phyloP scores from a whole-genome alignment of 2,329 filamentous ascomycete species.

The Ophiostoma sp. region DNA sequence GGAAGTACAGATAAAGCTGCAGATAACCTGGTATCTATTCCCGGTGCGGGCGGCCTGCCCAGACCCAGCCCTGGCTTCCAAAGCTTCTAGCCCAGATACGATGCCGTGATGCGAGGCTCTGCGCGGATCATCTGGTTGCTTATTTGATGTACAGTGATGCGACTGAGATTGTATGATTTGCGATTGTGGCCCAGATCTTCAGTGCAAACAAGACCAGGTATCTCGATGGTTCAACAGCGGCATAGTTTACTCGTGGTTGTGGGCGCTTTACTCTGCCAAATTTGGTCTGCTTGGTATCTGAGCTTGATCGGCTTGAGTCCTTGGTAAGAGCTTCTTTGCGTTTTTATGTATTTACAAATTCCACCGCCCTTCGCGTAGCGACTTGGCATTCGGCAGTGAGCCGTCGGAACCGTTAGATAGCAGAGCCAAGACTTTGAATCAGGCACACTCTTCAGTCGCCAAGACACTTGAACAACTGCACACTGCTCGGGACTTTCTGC shows the following conservation, averaged over 20 bases:
- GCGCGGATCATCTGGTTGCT: slow-evolving; percentile 10
- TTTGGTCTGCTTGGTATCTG: too few relatives aligned
- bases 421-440: background rate
- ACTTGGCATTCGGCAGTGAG: slow-evolving; percentile 8
- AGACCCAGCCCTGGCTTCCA: slow-evolving; percentile 5
- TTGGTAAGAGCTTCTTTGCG: too few relatives aligned
- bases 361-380: too few relatives aligned
- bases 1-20: background rate
- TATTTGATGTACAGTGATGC: background rate
- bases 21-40: background rate
- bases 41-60: slow-evolving; percentile 1
- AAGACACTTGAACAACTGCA: background rate
- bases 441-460: background rate
- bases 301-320: too few relatives aligned
- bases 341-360: too few relatives aligned
- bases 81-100: background rate
- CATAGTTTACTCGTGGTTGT: too few relatives aligned
- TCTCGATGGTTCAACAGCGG: too few relatives aligned
- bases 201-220: background rate
- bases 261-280: too few relatives aligned
- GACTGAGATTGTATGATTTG: background rate
- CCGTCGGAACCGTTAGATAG: background rate
- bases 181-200: background rate
- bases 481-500: background rate
- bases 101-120: background rate